These are phyloP conservation scores for Thalassiosira mediterranea DNA, from an alignment of 352 stramenopile species.

Conservation along the genomic window DNA sequence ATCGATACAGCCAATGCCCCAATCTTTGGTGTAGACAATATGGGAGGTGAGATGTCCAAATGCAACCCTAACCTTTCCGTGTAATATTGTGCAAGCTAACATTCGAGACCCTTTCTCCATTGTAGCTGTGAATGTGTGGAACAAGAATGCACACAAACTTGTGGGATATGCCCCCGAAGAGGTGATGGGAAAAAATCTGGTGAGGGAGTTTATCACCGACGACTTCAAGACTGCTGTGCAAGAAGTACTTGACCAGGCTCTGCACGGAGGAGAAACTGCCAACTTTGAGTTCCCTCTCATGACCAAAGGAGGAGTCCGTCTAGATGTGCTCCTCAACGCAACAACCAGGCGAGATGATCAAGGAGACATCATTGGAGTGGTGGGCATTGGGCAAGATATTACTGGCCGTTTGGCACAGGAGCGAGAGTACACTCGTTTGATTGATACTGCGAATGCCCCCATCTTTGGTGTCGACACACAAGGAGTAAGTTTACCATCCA, in stretches of 20 bases:
- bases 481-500: constrained; percentile 74
- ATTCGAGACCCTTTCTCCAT: not conserved
- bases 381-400: constrained; percentile 91
- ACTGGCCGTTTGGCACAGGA: constrained; percentile 87
- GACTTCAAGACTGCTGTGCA: constrained; percentile 84
- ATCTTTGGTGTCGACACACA: constrained; percentile 87
- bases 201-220: constrained; percentile 86
- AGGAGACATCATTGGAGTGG: constrained; percentile 89
- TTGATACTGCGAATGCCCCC: constrained; percentile 69
- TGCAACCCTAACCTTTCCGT: constrained; percentile 22
- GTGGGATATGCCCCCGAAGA: constrained; percentile 89
- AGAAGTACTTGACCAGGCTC: constrained; percentile 68
- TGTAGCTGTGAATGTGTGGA: constrained; percentile 83
- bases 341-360: constrained; percentile 86
- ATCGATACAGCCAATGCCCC: constrained; percentile 78
- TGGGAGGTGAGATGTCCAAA: not conserved
- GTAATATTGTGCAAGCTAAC: constrained; percentile 2
- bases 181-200: constrained; percentile 86
- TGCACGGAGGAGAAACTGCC: constrained; percentile 57
- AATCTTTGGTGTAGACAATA: constrained; percentile 85
- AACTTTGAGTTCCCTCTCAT: constrained; percentile 90
- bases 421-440: constrained; percentile 73
- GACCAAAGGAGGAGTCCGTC: constrained; percentile 58
- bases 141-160: constrained; percentile 81
- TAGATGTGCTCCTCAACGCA: constrained; percentile 44